phyloP scores from a whole-genome alignment of 176 grass and related monocot genomes.

The Avena eriantha region DNA sequence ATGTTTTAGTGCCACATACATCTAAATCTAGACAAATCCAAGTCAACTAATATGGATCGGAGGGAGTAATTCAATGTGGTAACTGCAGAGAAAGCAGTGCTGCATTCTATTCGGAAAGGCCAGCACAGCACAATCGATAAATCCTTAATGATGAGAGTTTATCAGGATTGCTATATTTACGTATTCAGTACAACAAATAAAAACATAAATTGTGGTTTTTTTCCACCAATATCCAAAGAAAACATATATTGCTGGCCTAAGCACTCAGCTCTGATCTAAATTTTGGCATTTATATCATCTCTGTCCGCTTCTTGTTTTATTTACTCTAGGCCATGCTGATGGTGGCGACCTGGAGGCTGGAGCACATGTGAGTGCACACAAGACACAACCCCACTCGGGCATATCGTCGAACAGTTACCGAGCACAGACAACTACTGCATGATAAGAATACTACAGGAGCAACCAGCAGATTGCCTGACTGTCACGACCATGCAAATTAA shows the following conservation, averaged over 20 bases:
- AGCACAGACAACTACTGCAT: background rate
- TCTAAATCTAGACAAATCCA: no score
- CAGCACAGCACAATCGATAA: background rate
- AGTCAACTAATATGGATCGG: no score
- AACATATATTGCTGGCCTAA: background rate
- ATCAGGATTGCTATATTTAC: background rate
- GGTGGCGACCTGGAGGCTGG: background rate
- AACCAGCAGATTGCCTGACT: background rate
- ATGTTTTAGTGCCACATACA: no score
- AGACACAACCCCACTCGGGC: background rate
- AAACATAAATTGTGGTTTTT: no score
- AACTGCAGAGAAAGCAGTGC: no score
- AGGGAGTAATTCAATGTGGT: no score
- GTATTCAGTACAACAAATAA: background rate
- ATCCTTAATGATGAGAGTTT: background rate
- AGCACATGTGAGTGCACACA: background rate
- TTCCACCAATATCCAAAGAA: background rate
- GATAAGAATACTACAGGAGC: background rate
- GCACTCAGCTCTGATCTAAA: background rate
- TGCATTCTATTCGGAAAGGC: background rate
- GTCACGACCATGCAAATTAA: background rate
- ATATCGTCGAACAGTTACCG: slow-evolving; percentile 11
- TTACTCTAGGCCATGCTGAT: background rate
- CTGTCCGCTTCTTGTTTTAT: background rate
- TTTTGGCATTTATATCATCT: background rate